phyloP scores from a whole-genome alignment of 2,329 filamentous ascomycete genomes.

The Fusarium dimerum region DNA sequence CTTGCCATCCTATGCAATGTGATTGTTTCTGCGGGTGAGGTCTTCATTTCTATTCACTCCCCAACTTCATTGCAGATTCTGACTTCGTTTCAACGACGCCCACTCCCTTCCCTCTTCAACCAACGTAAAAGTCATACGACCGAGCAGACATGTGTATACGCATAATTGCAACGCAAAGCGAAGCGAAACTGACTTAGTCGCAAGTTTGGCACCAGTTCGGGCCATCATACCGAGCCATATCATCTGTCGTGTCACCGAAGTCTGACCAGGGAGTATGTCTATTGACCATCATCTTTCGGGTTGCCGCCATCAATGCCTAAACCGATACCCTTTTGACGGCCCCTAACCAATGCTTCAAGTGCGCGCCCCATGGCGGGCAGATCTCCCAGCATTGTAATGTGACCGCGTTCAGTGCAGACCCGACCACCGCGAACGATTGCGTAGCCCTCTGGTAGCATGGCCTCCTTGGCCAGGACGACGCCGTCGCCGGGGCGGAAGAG shows the following conservation, averaged over 20 bases:
- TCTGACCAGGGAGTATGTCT: slow-evolving; percentile 7
- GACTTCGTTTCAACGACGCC: too few relatives aligned
- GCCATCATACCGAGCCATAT: slow-evolving; percentile 5
- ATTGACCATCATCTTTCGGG: slow-evolving; percentile 1
- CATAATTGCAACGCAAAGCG: neutral
- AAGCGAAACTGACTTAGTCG: neutral
- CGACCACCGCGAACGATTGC: slow-evolving; percentile 70
- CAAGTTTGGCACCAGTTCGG: slow-evolving; percentile 11
- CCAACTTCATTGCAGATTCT: too few relatives aligned
- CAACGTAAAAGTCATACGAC: too few relatives aligned
- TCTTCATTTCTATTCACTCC: too few relatives aligned
- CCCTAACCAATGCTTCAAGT: slow-evolving; percentile 67
- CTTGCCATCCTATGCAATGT: too few relatives aligned
- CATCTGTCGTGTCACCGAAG: slow-evolving; percentile 15
- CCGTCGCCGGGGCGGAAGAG: slow-evolving; percentile 87
- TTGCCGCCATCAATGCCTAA: slow-evolving; percentile 41
- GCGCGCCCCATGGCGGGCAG: slow-evolving; percentile 77
- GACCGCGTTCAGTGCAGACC: slow-evolving; percentile 79
- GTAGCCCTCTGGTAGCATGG: slow-evolving; percentile 84
- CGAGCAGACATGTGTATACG: too few relatives aligned
- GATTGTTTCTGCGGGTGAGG: too few relatives aligned
- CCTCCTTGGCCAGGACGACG: slow-evolving; percentile 81
- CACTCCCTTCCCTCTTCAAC: too few relatives aligned
- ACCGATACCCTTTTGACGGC: slow-evolving; percentile 72
- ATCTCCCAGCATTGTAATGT: slow-evolving; percentile 86